A percentile compares a stretch with the other conserved stretches of the same genome.
These are phyloP conservation scores for Flagelloscypha sp. DNA, from an alignment of 768 basidiomycete species.

Conservation along the genomic window DNA sequence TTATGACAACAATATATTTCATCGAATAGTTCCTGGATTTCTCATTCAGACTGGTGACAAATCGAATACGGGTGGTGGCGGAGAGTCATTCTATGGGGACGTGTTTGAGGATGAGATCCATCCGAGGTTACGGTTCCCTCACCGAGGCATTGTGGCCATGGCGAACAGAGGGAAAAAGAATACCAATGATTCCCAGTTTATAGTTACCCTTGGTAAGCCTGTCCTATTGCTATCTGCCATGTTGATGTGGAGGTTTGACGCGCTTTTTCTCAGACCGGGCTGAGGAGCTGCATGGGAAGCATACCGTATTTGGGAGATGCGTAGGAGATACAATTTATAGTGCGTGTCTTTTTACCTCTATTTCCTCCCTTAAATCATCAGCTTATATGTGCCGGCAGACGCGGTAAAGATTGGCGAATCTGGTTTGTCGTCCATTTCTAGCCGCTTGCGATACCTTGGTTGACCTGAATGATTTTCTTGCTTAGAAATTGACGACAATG, in stretches of 20 bases:
- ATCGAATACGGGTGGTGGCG: slow-evolving; percentile 84
- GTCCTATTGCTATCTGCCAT: background rate
- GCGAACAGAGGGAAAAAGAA: slow-evolving; percentile 84
- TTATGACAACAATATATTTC: slow-evolving; percentile 93
- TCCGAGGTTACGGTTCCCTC: slow-evolving; percentile 78
- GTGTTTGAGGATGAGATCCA: slow-evolving; percentile 93
- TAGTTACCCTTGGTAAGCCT: slow-evolving; percentile 77
- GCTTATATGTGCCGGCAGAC: slow-evolving; percentile 36
- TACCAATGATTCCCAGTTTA: slow-evolving; percentile 91
- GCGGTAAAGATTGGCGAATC: slow-evolving; percentile 87
- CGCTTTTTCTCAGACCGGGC: slow-evolving; percentile 54
- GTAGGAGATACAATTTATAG: slow-evolving; percentile 88
- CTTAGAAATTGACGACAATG: slow-evolving; percentile 64
- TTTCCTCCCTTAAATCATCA: slow-evolving; percentile 2
- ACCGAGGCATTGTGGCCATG: slow-evolving; percentile 91
- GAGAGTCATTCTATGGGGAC: slow-evolving; percentile 95
- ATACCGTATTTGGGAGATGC: slow-evolving; percentile 88
- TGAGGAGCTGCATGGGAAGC: slow-evolving; percentile 89
- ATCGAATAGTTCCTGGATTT: slow-evolving; percentile 88
- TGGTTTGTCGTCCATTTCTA: slow-evolving; percentile 40
- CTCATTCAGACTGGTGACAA: slow-evolving; percentile 93
- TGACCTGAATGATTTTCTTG: background rate
- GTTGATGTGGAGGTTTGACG: slow-evolving; percentile 1
- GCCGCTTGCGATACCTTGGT: background rate
- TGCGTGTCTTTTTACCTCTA: slow-evolving; percentile 29